A percentile compares a stretch with the other conserved stretches of the same genome.
Conservation (phyloP, 139 green algal species). For the Chlorella sp. region DNA sequence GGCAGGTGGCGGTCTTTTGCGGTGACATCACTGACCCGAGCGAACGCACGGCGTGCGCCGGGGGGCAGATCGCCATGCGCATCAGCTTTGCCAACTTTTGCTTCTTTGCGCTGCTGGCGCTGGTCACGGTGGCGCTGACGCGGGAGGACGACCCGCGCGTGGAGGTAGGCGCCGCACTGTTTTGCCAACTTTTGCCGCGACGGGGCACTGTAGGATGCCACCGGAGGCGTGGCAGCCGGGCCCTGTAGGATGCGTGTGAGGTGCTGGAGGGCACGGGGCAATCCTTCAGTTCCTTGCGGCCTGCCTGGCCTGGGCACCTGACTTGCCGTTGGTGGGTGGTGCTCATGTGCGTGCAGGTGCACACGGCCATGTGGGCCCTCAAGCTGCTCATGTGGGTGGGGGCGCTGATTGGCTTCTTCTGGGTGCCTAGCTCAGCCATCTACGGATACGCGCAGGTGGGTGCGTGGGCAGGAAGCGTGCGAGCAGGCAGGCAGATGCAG, state of each 20-base stretch:
- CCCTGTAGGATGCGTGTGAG: not conserved
- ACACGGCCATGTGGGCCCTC: slow-evolving; percentile 51
- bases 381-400: slow-evolving; percentile 57
- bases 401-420: slow-evolving; percentile 52
- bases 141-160: slow-evolving; percentile 28
- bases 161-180: slow-evolving; percentile 48
- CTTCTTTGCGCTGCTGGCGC: slow-evolving; percentile 57
- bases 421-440: slow-evolving; percentile 45
- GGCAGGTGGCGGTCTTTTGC: not conserved
- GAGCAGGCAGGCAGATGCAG: not conserved
- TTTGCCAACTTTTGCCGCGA: slow-evolving; percentile 16
- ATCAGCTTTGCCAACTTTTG: slow-evolving; percentile 69
- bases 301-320: not conserved
- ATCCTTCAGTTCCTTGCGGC: not conserved
- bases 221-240: slow-evolving; percentile 13
- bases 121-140: slow-evolving; percentile 48
- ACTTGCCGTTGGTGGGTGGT: not conserved
- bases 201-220: not conserved
- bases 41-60: not conserved
- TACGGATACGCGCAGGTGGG: slow-evolving; percentile 45
- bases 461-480: no score
- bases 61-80: slow-evolving; percentile 51
- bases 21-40: not conserved
- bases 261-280: not conserved
- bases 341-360: slow-evolving; percentile 11